Conservation (phyloP, 1,284 basidiomycete genomes). For the Cryptococcus hybrid region DNA sequence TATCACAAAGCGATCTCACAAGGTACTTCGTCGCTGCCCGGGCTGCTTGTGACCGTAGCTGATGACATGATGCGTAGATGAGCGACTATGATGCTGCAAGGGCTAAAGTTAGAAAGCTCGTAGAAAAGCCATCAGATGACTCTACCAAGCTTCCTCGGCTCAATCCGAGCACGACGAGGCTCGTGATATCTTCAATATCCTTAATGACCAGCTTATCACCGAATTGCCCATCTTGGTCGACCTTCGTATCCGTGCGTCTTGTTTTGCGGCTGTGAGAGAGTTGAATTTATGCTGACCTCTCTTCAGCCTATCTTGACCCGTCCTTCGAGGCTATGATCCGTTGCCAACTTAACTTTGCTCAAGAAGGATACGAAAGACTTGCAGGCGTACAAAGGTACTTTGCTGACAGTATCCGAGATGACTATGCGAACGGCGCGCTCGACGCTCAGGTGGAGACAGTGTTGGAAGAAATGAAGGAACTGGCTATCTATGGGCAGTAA, state of each 20-base stretch:
- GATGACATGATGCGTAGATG: constrained; percentile 57
- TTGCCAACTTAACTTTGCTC: constrained; percentile 94
- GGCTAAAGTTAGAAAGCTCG: constrained; percentile 80
- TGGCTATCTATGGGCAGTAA: constrained; percentile 70
- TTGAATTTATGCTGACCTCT: too few species aligned
- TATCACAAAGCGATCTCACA: constrained; percentile 93
- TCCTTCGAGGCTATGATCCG: constrained; percentile 99
- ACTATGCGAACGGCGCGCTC: constrained; percentile 94
- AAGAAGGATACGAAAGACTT: constrained; percentile 97
- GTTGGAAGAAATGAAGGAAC: constrained; percentile 91
- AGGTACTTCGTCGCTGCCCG: constrained; percentile 57
- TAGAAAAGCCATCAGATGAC: constrained; percentile 93
- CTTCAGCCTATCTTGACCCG: constrained; percentile 79
- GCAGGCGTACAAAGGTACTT: constrained; percentile 92
- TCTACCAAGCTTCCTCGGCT: constrained; percentile 71
- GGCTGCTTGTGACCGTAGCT: not conserved
- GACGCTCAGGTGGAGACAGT: constrained; percentile 95
- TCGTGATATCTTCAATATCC: constrained; percentile 86
- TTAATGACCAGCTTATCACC: constrained; percentile 86
- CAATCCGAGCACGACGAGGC: constrained; percentile 94
- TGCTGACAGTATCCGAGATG: constrained; percentile 82
- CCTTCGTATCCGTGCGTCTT: constrained; percentile 71
- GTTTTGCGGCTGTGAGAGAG: not conserved
- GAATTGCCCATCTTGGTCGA: constrained; percentile 93
- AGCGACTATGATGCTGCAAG: constrained; percentile 94